Evolutionary conservation across 2,329 filamentous ascomycete species (phyloP), one percentile per base, ranked within the genome.

Genomic region (Fusarium lyarnte): DNA sequence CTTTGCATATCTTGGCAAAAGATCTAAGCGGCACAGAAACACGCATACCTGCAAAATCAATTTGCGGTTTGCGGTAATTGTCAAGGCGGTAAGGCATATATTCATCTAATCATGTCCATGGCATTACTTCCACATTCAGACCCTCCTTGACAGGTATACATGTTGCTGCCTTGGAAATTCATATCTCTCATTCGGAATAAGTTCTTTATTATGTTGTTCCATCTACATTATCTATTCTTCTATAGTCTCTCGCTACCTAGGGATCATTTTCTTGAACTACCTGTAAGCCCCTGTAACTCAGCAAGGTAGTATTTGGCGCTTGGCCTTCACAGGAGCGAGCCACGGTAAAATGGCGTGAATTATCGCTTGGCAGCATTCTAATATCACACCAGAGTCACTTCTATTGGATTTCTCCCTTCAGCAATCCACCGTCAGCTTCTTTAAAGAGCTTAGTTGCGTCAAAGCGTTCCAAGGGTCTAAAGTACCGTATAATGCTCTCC

Each of bases 181-280:
- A 11, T 23, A 9, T 19, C 6, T 21, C 5, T 13, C 23, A 6
- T 21, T 9, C 9, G 4, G 3, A 9, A 5, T 21, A 3, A 9
- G 5, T 27, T 27, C 8, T 45, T 6, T 9, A 9, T 7, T 8
- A 45, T 27, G 5, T 7, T 7, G 13, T 5, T 14, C 25, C 14
- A 4, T 8, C 42, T 45, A 13, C 5, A 2, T 1, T 27, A 5
- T 6, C 17, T 12, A 27, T 2, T 14, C 2, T 21, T 21, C 0
- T 14, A 21, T 3, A 14, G 12, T 27, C 13, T 27, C 12, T 45
- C 12, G 8, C 31, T 13, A 13, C 11, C 25, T 5, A 11, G 8
- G 23, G 13, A 8, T 23, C 25, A 3, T 3, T 6, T 9, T 27
- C 17, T 31, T 10, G 21, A 12, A 27, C 5, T 12, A 9, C 5